Evolutionary conservation across 306 rosid genomes (phyloP), one percentile per base, ranked within the genome.

Genomic region (Malus fusca): DNA sequence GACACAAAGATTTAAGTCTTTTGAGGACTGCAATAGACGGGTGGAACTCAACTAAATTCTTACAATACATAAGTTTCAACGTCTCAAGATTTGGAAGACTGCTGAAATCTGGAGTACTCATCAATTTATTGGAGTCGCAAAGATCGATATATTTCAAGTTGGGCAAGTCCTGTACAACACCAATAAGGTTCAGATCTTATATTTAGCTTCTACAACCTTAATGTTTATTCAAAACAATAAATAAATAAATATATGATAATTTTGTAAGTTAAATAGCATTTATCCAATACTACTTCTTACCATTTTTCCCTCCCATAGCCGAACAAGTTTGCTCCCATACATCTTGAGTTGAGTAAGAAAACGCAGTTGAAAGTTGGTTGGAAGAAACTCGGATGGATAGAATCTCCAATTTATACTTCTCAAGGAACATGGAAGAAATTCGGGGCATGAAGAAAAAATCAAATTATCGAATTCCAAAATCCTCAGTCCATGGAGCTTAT

Each of bases 101-200:
- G 13, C 68, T 51, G 17, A 77, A 77, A 56, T 77, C 44, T 28
- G 81, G 81, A 26, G 75, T 77, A 7, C 33, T 77, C 35, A 6
- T 40, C 33, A 77, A 69, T 11, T 77, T 56, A 0, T n/a, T 58
- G 28, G 81, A 77, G 35, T 21, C 0, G 6, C 19, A 22, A 40
- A 77, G 52, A 35, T 77, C 33, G 69, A 77, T 59, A 4, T 9
- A 26, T 62, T 74, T 73, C 33, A 79, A 65, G 8, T 61, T 53
- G n/a, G 43, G 58, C 26, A 74, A 74, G 33, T 68, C 10, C 83
- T 80, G 72, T 33, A 6, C 8, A 5, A 33, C 35, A 33, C 6
- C 6, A 3, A 68, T 30, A 31, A 42, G 25, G 4, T 23, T 64
- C 1, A 3, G 9, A 14, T 33, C 35, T 0, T 33, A 52, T 53